phyloP scores from a whole-genome alignment of 163 green algal species.

The Chlamydomonas reinhardtii region DNA sequence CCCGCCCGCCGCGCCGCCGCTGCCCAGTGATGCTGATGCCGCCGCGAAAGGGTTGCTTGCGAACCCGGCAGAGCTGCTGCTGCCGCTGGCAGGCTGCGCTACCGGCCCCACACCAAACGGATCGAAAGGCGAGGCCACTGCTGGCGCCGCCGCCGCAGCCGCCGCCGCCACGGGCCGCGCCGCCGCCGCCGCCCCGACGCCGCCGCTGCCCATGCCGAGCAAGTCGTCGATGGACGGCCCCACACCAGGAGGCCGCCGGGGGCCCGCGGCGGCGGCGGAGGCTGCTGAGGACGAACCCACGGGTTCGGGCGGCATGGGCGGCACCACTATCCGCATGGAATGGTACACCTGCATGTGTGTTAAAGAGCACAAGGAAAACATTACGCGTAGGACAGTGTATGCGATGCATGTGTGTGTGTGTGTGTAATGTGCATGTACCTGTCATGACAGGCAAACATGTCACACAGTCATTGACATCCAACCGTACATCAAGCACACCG shows the following conservation, averaged over 20 bases:
- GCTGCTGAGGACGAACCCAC: too few relatives aligned
- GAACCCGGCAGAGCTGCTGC: too few relatives aligned
- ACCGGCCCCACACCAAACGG: neutral
- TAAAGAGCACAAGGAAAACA: too few relatives aligned
- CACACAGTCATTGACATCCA: too few relatives aligned
- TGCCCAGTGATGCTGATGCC: too few relatives aligned
- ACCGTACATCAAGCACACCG: too few relatives aligned
- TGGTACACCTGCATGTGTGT: conserved; percentile 21
- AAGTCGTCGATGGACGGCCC: neutral
- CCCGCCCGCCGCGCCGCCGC: neutral
- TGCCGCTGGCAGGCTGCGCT: too few relatives aligned
- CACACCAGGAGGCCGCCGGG: neutral
- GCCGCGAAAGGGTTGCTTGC: neutral
- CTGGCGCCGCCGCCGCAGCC: neutral
- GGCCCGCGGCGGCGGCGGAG: neutral
- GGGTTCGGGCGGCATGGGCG: conserved; percentile 13
- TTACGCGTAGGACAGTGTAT: too few relatives aligned
- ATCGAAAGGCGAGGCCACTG: neutral
- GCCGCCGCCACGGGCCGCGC: neutral
- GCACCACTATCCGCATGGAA: conserved; percentile 21
- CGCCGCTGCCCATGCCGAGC: neutral
- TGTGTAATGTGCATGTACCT: too few relatives aligned
- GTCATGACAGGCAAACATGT: too few relatives aligned
- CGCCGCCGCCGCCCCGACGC: neutral
- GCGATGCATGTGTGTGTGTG: too few relatives aligned